Evolutionary conservation across 306 rosid species (phyloP).

Genomic region (Malus sylvestris): DNA sequence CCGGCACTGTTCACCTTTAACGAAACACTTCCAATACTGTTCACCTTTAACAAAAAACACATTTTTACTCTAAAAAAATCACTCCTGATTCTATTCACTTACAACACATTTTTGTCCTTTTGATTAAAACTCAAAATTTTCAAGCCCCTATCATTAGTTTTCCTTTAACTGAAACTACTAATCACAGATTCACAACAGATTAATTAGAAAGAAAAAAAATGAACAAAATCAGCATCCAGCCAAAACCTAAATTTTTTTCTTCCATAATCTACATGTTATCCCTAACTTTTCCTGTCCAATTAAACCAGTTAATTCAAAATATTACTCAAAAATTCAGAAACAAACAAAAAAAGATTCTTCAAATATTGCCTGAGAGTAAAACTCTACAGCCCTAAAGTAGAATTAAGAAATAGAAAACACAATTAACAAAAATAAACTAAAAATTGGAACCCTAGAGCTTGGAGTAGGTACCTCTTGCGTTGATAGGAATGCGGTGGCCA

Average conservation of each 20-base stretch:
- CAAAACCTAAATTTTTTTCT: not conserved
- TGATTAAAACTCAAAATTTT: too few relatives aligned
- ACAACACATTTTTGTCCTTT: too few relatives aligned
- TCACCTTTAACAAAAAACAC: too few relatives aligned
- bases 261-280: not conserved
- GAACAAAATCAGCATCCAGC: not conserved
- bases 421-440: not conserved
- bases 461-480: not conserved
- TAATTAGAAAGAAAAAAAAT: not conserved
- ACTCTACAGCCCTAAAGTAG: not conserved
- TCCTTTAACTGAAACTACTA: not conserved
- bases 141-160: too few relatives aligned
- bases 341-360: not conserved
- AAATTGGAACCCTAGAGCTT: conserved; percentile 1
- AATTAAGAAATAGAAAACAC: not conserved
- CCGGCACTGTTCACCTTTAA: too few relatives aligned
- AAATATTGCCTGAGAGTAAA: not conserved
- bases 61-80: too few relatives aligned
- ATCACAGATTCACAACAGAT: not conserved
- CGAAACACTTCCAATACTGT: too few relatives aligned
- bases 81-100: too few relatives aligned
- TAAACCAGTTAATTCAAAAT: not conserved
- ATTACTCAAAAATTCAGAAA: not conserved
- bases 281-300: not conserved
- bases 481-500: not conserved